Evolutionary conservation across 148 eudicot genomes (phyloP).

Genomic region (Tetragonia tetragonoides): DNA sequence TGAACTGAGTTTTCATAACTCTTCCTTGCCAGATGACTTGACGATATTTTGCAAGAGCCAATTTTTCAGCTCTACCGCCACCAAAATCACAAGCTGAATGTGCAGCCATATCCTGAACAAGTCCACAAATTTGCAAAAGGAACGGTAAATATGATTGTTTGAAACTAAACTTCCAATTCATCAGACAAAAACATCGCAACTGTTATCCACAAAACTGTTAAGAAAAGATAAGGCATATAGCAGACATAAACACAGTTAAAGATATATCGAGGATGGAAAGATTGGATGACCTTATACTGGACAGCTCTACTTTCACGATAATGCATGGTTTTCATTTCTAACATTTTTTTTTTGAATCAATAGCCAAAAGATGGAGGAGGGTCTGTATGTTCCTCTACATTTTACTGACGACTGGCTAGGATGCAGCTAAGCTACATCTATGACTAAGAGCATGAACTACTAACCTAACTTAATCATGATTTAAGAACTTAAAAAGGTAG

Average conservation of each 20-base stretch:
- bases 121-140: background rate
- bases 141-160: background rate
- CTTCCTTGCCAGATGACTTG: slow-evolving; percentile 97
- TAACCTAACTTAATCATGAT: background rate
- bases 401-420: background rate
- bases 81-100: slow-evolving; percentile 99
- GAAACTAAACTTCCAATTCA: background rate
- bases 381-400: background rate
- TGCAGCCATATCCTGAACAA: slow-evolving; percentile 95
- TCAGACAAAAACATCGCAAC: background rate
- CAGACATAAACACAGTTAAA: background rate
- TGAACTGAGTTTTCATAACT: slow-evolving; percentile 83
- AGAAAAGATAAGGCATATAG: background rate
- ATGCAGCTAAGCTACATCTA: background rate
- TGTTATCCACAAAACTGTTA: background rate
- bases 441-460: background rate
- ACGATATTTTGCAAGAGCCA: slow-evolving; percentile 95
- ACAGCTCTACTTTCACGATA: background rate
- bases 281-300: slow-evolving; percentile 2
- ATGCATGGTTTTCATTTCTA: background rate
- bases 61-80: slow-evolving; percentile 90
- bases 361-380: background rate
- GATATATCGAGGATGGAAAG: background rate
- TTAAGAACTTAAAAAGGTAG: background rate
- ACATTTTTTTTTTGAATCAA: background rate